A percentile compares a stretch with the other conserved stretches of the same genome.
phyloP scores from a whole-genome alignment of 2,329 filamentous ascomycete genomes.

The Aplosporella prunicola region DNA sequence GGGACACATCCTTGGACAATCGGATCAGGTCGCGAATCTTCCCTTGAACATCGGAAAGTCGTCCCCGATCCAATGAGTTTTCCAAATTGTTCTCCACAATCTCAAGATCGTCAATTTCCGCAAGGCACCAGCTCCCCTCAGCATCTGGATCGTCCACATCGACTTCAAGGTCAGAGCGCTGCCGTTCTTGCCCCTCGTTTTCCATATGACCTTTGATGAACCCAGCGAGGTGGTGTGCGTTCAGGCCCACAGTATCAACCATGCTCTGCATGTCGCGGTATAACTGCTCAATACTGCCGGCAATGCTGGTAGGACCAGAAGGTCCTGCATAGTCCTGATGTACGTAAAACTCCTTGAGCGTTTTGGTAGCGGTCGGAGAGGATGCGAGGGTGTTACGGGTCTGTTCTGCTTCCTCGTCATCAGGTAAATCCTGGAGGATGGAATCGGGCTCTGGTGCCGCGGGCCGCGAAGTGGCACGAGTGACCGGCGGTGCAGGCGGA shows the following conservation, averaged over 20 bases:
- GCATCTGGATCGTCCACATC: conserved; percentile 24
- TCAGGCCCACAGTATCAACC: conserved; percentile 86
- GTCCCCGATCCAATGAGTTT: conserved; percentile 55
- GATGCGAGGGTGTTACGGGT: conserved; percentile 2
- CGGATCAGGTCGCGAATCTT: conserved; percentile 61
- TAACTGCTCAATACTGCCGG: conserved; percentile 41
- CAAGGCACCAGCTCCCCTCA: conserved; percentile 64
- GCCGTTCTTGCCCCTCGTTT: conserved; percentile 44
- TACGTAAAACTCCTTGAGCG: conserved; percentile 49
- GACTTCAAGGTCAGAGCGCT: conserved; percentile 53
- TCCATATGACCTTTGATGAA: conserved; percentile 56
- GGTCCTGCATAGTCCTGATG: conserved; percentile 38
- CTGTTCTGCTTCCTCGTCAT: conserved; percentile 50
- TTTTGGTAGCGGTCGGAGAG: conserved; percentile 2
- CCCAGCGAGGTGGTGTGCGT: conserved; percentile 56
- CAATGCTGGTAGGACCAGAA: conserved; percentile 31
- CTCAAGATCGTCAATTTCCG: conserved; percentile 63
- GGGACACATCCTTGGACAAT: conserved; percentile 59
- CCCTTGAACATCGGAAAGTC: conserved; percentile 56
- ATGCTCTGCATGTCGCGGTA: conserved; percentile 85
- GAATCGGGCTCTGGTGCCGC: conserved; percentile 31
- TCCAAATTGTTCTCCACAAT: conserved; percentile 53
- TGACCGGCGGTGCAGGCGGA: conserved; percentile 19
- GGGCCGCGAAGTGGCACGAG: conserved; percentile 18
- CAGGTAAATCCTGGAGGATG: conserved; percentile 26